Evolutionary conservation across 805 yeast genomes (phyloP).

Genomic region (Yarrowia bubula): DNA sequence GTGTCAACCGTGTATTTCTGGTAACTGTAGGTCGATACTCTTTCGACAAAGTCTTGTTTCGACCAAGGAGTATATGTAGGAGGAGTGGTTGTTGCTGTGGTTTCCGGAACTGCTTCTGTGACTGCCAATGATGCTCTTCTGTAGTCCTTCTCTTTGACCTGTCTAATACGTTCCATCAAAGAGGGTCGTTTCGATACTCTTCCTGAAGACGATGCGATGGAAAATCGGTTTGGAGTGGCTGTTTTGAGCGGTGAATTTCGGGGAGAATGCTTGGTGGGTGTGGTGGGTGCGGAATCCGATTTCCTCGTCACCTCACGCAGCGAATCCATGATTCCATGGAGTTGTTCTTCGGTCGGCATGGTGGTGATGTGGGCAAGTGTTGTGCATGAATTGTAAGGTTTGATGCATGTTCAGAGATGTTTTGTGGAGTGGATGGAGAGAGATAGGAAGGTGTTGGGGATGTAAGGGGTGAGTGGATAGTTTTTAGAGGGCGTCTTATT

Average conservation of each 20-base stretch:
- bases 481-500: background rate
- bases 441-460: too few relatives aligned
- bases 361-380: background rate
- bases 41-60: background rate
- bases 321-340: slow-evolving; percentile 10
- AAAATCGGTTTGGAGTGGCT: background rate
- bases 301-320: slow-evolving; percentile 2
- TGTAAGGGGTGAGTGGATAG: background rate
- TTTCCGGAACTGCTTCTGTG: background rate
- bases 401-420: background rate
- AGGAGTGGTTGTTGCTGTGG: background rate
- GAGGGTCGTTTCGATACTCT: background rate
- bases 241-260: slow-evolving; percentile 2
- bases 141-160: slow-evolving; percentile 13
- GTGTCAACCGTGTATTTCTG: slow-evolving; percentile 13
- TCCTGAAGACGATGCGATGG: background rate
- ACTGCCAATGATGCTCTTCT: background rate
- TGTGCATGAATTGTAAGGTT: background rate
- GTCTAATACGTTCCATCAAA: background rate
- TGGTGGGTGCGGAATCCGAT: background rate
- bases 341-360: slow-evolving; percentile 20
- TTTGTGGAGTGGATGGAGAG: too few relatives aligned
- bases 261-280: slow-evolving; percentile 1
- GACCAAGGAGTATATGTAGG: slow-evolving; percentile 21
- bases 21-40: slow-evolving; percentile 3